Percentiles rank a stretch among this genome's conserved stretches.
These are phyloP conservation scores for Talaromyces sp. DNA, from an alignment of 2,329 filamentous ascomycete species.

Conservation along the genomic window DNA sequence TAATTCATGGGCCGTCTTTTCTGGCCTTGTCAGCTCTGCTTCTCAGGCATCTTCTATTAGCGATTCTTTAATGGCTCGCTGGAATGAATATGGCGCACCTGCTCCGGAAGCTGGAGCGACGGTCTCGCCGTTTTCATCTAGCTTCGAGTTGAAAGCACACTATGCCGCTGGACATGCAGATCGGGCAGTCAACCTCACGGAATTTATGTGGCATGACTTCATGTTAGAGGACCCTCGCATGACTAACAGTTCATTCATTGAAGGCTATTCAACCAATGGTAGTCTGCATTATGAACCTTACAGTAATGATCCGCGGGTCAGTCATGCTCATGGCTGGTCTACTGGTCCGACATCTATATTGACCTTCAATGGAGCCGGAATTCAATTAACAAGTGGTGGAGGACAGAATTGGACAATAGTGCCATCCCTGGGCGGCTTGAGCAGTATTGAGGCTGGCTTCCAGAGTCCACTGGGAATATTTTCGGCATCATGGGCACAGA, in stretches of 20 bases:
- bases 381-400: conserved; percentile 34
- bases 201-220: conserved; percentile 48
- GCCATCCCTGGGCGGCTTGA: conserved; percentile 32
- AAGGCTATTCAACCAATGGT: conserved; percentile 47
- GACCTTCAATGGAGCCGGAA: conserved; percentile 38
- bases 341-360: conserved; percentile 46
- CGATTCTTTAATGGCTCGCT: conserved; percentile 25
- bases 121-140: conserved; percentile 39
- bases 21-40: not conserved
- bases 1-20: conserved; percentile 2
- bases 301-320: conserved; percentile 44
- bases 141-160: conserved; percentile 43
- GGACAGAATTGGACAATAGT: conserved; percentile 32
- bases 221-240: conserved; percentile 53
- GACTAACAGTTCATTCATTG: conserved; percentile 51
- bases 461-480: not conserved
- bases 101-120: conserved; percentile 38
- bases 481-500: not conserved
- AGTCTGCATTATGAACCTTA: conserved; percentile 48
- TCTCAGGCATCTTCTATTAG: not conserved
- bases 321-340: conserved; percentile 49
- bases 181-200: conserved; percentile 40
- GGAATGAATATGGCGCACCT: conserved; percentile 43
- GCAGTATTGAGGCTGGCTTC: conserved; percentile 10
- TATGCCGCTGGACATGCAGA: conserved; percentile 34